Percentiles rank a stretch among this genome's conserved stretches.
Conservation (phyloP, 139 green algal species). For the Chlorella ohadii region DNA sequence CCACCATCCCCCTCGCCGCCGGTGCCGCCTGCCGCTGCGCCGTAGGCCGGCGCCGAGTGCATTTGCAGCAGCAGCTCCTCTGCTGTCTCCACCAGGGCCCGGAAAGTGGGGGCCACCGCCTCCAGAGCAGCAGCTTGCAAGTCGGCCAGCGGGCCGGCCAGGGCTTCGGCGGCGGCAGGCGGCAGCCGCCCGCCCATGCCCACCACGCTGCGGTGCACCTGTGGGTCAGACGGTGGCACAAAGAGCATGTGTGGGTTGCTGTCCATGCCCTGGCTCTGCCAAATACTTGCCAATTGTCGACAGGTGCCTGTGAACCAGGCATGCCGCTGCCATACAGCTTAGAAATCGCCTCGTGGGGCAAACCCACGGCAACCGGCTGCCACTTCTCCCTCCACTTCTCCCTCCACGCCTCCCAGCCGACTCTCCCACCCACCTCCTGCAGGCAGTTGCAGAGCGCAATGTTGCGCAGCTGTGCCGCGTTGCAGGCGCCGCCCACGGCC, state of each 20-base stretch:
- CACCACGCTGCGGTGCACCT: conserved; percentile 76
- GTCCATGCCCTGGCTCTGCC: too few species aligned
- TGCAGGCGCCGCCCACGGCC: conserved; percentile 51
- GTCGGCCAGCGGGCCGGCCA: conserved; percentile 60
- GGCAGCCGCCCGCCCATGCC: conserved; percentile 60
- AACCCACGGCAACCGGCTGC: too few species aligned
- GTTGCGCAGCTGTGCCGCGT: conserved; percentile 82
- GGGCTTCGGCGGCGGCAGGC: conserved; percentile 48
- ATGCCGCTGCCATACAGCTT: too few species aligned
- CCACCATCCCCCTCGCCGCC: conserved; percentile 39
- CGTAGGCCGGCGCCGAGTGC: conserved; percentile 58
- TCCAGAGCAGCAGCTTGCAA: conserved; percentile 55
- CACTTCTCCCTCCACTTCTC: too few species aligned
- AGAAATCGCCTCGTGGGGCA: too few species aligned
- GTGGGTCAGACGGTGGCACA: background rate
- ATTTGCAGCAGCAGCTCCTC: conserved; percentile 65
- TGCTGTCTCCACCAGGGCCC: conserved; percentile 58
- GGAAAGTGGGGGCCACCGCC: conserved; percentile 82
- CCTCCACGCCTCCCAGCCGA: too few species aligned
- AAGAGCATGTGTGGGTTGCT: too few species aligned
- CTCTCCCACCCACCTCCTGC: conserved; percentile 56
- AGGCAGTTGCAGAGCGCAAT: conserved; percentile 81
- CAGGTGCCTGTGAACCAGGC: too few species aligned
- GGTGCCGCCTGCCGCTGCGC: background rate
- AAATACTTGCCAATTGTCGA: too few species aligned